Base-by-base conservation (phyloP, 1,139 yeast genomes). In the Blastobotrys ciferrii region DNA sequence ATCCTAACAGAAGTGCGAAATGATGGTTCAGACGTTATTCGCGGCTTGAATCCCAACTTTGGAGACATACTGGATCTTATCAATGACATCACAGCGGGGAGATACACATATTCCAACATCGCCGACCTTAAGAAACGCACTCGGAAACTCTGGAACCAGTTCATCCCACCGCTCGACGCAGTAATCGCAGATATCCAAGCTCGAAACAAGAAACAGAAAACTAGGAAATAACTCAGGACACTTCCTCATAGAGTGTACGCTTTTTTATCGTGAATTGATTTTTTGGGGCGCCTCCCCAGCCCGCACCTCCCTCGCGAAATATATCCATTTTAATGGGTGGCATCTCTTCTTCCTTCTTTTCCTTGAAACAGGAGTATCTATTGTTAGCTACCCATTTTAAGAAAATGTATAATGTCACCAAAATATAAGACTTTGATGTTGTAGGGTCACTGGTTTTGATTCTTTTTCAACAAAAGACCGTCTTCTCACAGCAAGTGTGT, bases 21-120 rank as follows among this genome's bases (percentile, higher is more conserved):
- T 20, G 44, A 42, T 31, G 44, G 44, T 23, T 31, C 36, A 2
- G 44, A 42, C 17, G 37, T 42, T 4, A 28, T 42, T 9, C n/a
- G 32, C 6, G 44, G 44, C 7, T 18, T 42, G 14, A 42, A 33
- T 15, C 44, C 44, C 12, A 9, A 25, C 6, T 28, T 40, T 25
- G 23, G 43, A 5, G 43, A 40, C 15, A 40, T 40, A 7, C 7
- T 23, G 12, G 28, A 19, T 14, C 15, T 37, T 3, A 23, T 23
- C 4, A 37, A 37, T 20, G 31, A 20, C 30, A 13, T 18, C n/a
- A 12, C 31, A 19, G 28, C 14, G 3, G 41, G 31, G 11, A 20
- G 28, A 12, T 20, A 23, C 13, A 11, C n/a, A 5, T 37, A 20
- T 19, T 19, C 41, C 13, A 23, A 23, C 11, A 23, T 37, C 19